Evolutionary conservation across 495 filamentous ascomycete species (phyloP).

Genomic region (Aspergillus kassunensis): DNA sequence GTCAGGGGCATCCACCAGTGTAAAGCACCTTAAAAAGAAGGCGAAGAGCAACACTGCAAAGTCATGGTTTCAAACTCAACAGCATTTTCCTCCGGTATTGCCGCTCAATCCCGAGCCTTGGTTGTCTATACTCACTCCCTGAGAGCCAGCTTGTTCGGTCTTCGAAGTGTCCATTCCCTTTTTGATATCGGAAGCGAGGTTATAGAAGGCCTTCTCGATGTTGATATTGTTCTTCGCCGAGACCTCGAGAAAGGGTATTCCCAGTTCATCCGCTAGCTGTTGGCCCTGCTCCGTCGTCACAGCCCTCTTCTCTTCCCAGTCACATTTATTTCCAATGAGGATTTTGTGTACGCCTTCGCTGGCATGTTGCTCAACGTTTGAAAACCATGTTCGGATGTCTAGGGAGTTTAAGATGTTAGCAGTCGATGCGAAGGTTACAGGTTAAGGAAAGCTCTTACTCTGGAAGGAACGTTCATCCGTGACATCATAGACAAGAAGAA

Average conservation of each 20-base stretch:
- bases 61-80: constrained; percentile 45
- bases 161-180: constrained; percentile 74
- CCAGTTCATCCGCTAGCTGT: constrained; percentile 88
- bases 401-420: not conserved
- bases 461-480: constrained; percentile 97
- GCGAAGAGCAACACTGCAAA: constrained; percentile 17
- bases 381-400: constrained; percentile 99
- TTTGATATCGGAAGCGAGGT: constrained; percentile 94
- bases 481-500: constrained; percentile 96
- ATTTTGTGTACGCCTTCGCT: constrained; percentile 99
- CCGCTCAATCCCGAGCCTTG: constrained; percentile 55
- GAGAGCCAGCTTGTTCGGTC: constrained; percentile 60
- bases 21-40: not conserved
- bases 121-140: constrained; percentile 70
- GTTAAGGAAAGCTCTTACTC: constrained; percentile 57
- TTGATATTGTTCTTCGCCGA: constrained; percentile 99
- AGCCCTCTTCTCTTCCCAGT: constrained; percentile 98
- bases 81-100: constrained; percentile 76
- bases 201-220: constrained; percentile 98
- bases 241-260: constrained; percentile 97
- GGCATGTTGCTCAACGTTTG: constrained; percentile 97
- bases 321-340: constrained; percentile 98
- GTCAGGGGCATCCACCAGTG: not conserved
- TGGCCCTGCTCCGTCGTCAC: constrained; percentile 93
- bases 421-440: not conserved